Conservation (phyloP, 495 filamentous ascomycete genomes). For the Hypoxylon perforatum region DNA sequence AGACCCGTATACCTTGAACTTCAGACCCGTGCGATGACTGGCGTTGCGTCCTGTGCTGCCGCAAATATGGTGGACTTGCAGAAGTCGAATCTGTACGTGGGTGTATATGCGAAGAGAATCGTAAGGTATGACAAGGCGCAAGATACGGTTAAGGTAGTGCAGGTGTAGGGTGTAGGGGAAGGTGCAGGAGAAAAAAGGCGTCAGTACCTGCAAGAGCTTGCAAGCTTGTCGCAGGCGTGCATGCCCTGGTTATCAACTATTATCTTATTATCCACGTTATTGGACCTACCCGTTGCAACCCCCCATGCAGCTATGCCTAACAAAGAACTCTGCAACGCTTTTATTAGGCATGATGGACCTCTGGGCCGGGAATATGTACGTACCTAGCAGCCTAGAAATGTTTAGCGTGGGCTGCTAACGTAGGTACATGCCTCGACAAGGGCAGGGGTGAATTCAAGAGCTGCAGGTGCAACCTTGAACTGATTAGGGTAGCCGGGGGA, state of each 20-base stretch:
- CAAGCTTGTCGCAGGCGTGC: conserved; percentile 11
- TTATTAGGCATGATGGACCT: conserved; percentile 45
- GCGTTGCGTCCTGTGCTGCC: conserved; percentile 31
- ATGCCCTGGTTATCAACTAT: conserved; percentile 33
- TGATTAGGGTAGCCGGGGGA: conserved; percentile 13
- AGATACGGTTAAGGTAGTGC: conserved; percentile 3
- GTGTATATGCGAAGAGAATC: conserved; percentile 12
- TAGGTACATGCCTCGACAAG: neutral
- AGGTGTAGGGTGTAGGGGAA: conserved; percentile 6
- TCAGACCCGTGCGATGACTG: conserved; percentile 21
- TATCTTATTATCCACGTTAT: conserved; percentile 46
- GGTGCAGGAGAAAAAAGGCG: conserved; percentile 33
- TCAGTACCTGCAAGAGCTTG: neutral
- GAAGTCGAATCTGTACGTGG: conserved; percentile 20
- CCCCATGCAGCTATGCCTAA: conserved; percentile 46
- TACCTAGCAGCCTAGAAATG: neutral
- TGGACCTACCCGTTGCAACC: conserved; percentile 38
- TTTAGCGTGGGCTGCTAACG: too few species aligned
- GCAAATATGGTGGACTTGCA: conserved; percentile 26
- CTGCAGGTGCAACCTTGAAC: conserved; percentile 21
- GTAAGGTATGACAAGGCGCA: conserved; percentile 29
- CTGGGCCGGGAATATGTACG: conserved; percentile 32
- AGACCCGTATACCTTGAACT: too few species aligned
- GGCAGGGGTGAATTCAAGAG: conserved; percentile 31
- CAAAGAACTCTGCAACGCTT: conserved; percentile 39